phyloP scores from a whole-genome alignment of 116 monocot species.

The Posidonia oceanica region DNA sequence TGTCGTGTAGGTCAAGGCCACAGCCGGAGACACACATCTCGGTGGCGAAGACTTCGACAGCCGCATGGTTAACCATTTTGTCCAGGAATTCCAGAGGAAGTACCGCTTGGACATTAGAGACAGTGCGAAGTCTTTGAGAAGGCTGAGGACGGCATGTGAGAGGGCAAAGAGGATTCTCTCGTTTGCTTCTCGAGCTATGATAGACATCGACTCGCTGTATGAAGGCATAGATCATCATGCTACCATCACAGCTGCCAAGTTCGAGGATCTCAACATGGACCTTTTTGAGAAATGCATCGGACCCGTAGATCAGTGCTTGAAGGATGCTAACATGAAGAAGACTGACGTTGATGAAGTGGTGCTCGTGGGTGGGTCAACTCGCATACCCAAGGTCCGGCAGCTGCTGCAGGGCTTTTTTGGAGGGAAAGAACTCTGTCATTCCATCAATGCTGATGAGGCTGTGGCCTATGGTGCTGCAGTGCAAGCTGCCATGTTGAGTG shows the following conservation, averaged over 20 bases:
- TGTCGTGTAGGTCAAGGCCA: conserved; percentile 34
- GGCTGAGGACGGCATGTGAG: no score
- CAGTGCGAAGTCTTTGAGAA: conserved; percentile 2
- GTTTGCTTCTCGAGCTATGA: background rate
- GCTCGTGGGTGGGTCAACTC: conserved; percentile 7
- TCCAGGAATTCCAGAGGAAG: conserved; percentile 8
- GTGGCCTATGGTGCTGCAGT: conserved; percentile 11
- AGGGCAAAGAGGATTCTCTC: background rate
- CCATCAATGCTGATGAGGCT: conserved; percentile 10
- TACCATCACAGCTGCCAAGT: conserved; percentile 20
- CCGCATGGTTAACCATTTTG: conserved; percentile 3
- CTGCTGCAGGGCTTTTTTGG: conserved; percentile 7
- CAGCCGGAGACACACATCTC: conserved; percentile 42
- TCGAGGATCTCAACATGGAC: conserved; percentile 29
- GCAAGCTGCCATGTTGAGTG: conserved; percentile 8
- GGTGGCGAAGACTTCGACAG: conserved; percentile 22
- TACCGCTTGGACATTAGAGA: conserved; percentile 7
- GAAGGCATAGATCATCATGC: conserved; percentile 7
- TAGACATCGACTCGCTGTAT: conserved; percentile 10
- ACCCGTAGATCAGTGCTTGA: conserved; percentile 25
- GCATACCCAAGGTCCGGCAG: conserved; percentile 12
- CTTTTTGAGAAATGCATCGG: conserved; percentile 25
- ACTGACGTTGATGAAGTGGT: conserved; percentile 7
- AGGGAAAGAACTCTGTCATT: conserved; percentile 3
- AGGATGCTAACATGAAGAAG: conserved; percentile 80